Percentiles rank a stretch among this genome's conserved stretches.
Conservation (phyloP, 2,329 filamentous ascomycete species). For the Knufia fluminis region DNA sequence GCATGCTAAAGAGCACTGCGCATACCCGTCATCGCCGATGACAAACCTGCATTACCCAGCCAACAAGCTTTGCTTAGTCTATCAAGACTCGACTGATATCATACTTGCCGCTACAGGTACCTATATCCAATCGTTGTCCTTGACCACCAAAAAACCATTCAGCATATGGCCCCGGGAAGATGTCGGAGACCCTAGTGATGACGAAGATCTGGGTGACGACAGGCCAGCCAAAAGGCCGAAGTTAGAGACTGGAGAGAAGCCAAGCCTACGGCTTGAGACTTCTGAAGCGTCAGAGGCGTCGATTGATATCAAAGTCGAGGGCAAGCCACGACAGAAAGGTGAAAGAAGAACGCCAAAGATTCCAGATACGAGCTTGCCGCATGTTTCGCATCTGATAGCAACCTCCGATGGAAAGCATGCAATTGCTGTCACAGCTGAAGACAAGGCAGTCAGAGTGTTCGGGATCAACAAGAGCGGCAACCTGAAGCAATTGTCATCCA, state of each 20-base stretch:
- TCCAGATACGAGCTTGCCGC: slow-evolving; percentile 30
- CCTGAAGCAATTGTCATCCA: slow-evolving; percentile 60
- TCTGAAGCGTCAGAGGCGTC: slow-evolving; percentile 20
- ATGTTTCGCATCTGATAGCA: slow-evolving; percentile 59
- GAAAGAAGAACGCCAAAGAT: slow-evolving; percentile 18
- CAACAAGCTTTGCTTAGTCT: slow-evolving; percentile 47
- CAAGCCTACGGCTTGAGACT: slow-evolving; percentile 13
- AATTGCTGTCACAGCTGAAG: slow-evolving; percentile 74
- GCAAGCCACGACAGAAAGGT: slow-evolving; percentile 16
- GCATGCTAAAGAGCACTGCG: no score
- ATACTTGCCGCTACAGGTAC: slow-evolving; percentile 67
- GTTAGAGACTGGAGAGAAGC: slow-evolving; percentile 20
- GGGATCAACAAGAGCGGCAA: slow-evolving; percentile 52
- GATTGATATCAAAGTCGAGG: slow-evolving; percentile 23
- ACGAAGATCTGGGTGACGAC: slow-evolving; percentile 24
- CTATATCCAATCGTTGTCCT: slow-evolving; percentile 58
- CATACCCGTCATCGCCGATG: slow-evolving; percentile 2
- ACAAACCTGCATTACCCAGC: slow-evolving; percentile 47
- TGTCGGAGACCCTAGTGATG: slow-evolving; percentile 25
- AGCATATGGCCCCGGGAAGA: slow-evolving; percentile 48
- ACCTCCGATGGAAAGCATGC: slow-evolving; percentile 59
- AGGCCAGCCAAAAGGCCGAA: slow-evolving; percentile 39
- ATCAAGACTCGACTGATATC: slow-evolving; percentile 32
- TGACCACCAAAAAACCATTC: slow-evolving; percentile 49
- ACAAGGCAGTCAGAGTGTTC: slow-evolving; percentile 84